Conservation (phyloP, 2,329 filamentous ascomycete genomes). For the Bipolaris cookei region DNA sequence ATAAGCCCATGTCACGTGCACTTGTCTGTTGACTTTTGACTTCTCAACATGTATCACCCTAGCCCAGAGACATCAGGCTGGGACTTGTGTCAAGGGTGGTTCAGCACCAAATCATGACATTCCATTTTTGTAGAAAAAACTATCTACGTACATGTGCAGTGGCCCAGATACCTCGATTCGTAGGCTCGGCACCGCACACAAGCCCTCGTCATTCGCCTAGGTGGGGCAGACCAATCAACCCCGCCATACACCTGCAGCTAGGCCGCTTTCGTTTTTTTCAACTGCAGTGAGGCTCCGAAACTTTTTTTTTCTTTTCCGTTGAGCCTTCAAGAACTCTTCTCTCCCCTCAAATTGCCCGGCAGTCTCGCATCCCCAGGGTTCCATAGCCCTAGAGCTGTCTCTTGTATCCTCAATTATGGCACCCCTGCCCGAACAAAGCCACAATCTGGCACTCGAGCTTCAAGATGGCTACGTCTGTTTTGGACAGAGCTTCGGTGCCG, state of each 20-base stretch:
- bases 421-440: constrained; percentile 50
- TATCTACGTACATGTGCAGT: neutral
- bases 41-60: too few species aligned
- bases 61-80: too few species aligned
- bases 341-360: constrained; percentile 38
- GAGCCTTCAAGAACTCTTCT: constrained; percentile 25
- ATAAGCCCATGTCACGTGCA: neutral
- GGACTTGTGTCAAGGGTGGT: too few species aligned
- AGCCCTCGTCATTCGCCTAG: constrained; percentile 12
- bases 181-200: constrained; percentile 7
- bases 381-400: constrained; percentile 45
- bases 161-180: neutral
- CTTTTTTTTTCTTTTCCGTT: constrained; percentile 22
- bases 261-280: constrained; percentile 13
- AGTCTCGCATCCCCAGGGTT: constrained; percentile 42
- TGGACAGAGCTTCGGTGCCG: constrained; percentile 94
- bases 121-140: too few species aligned
- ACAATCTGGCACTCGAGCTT: constrained; percentile 85
- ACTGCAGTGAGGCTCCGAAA: constrained; percentile 14
- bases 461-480: constrained; percentile 90
- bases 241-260: constrained; percentile 19
- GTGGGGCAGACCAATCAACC: constrained; percentile 22
- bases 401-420: constrained; percentile 40
- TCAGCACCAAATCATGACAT: too few species aligned
- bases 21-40: neutral